A percentile compares a stretch with the other conserved stretches of the same genome.
Evolutionary conservation across 2,329 filamentous ascomycete species (phyloP).

Genomic region (Aspergillus nomiae): DNA sequence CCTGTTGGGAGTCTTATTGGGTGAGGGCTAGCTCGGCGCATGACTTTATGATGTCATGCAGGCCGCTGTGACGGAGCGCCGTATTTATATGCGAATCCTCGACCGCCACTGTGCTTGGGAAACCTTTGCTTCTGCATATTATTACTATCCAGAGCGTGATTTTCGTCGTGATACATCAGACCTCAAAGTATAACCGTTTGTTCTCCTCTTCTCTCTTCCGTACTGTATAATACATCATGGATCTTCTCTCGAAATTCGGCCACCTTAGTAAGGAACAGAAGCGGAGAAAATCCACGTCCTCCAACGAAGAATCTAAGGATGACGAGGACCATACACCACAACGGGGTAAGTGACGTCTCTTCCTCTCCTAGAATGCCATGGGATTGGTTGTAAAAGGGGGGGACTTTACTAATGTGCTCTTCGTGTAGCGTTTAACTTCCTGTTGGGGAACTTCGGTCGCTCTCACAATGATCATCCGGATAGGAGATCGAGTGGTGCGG

Average conservation of each 20-base stretch:
- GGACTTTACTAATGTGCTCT: neutral
- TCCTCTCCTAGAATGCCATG: neutral
- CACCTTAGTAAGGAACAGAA: conserved; percentile 13
- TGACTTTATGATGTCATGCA: conserved; percentile 2
- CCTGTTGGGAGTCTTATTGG: neutral
- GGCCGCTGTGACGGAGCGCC: neutral
- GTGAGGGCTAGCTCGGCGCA: neutral
- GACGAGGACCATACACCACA: conserved; percentile 5
- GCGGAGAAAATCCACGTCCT: conserved; percentile 3
- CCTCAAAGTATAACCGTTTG: neutral
- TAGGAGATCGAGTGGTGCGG: conserved; percentile 17
- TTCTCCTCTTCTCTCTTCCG: neutral
- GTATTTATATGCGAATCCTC: neutral
- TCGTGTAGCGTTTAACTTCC: conserved; percentile 61
- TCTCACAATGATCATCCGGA: conserved; percentile 19
- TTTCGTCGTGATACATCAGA: neutral
- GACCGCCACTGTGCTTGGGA: neutral
- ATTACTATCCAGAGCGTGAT: neutral
- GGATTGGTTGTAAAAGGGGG: neutral
- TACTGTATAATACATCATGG: conserved; percentile 8
- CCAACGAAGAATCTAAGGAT: neutral
- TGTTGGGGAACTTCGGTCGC: conserved; percentile 41
- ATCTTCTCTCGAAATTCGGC: conserved; percentile 17
- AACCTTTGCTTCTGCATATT: neutral
- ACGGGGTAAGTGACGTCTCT: conserved; percentile 9